A percentile compares a stretch with the other conserved stretches of the same genome.
Evolutionary conservation across 805 yeast genomes (phyloP).

Genomic region (Candida chilensis): DNA sequence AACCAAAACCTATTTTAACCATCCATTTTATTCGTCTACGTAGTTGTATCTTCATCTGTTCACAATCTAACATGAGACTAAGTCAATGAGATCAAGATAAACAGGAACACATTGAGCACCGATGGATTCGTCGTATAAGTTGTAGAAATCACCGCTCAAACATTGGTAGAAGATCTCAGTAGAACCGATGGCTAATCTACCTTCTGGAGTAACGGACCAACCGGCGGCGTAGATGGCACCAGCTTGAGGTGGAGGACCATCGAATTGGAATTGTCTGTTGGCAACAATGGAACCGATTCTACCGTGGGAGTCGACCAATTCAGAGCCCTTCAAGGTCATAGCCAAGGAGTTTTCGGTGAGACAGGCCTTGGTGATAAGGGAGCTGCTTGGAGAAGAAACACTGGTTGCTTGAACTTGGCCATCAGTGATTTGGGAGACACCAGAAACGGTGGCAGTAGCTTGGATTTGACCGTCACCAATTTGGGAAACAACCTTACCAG

Average conservation of each 20-base stretch:
- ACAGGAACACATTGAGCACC: slow-evolving; percentile 60
- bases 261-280: slow-evolving; percentile 75
- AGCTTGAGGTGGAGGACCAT: slow-evolving; percentile 79
- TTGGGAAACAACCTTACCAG: slow-evolving; percentile 18
- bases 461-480: slow-evolving; percentile 28
- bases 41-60: too few relatives aligned
- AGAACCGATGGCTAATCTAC: slow-evolving; percentile 57
- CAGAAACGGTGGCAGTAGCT: slow-evolving; percentile 14
- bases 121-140: slow-evolving; percentile 58
- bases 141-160: slow-evolving; percentile 69
- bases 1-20: too few relatives aligned
- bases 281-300: slow-evolving; percentile 77
- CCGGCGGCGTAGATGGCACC: slow-evolving; percentile 62
- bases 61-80: slow-evolving; percentile 38
- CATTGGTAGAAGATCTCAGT: slow-evolving; percentile 63
- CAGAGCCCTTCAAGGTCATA: slow-evolving; percentile 39
- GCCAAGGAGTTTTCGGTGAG: slow-evolving; percentile 39
- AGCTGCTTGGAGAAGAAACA: slow-evolving; percentile 14
- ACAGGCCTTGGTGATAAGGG: slow-evolving; percentile 28
- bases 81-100: slow-evolving; percentile 48
- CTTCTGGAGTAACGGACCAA: slow-evolving; percentile 47
- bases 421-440: slow-evolving; percentile 12
- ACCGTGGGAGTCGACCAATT: slow-evolving; percentile 49
- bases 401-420: slow-evolving; percentile 10
- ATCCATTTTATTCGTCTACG: too few relatives aligned